Evolutionary conservation across 2,329 filamentous ascomycete species (phyloP), one percentile per base, ranked within the genome.

Genomic region (Zasmidium cellare): DNA sequence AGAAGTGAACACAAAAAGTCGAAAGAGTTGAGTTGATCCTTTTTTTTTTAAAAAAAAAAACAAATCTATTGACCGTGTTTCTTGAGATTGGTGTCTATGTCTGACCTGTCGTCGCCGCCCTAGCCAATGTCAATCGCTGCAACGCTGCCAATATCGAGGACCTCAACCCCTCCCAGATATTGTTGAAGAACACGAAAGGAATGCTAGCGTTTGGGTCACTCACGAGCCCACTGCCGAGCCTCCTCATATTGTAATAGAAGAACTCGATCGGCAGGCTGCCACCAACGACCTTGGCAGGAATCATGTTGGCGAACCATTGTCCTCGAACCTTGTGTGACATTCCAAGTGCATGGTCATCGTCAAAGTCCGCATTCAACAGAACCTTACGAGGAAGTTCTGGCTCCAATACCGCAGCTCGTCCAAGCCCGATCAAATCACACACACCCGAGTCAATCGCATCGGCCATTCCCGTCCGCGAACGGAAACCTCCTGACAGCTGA

Each of bases 401-500:
- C 25, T 79, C 67, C 9, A 82, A 62, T 12, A 77, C 75, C 0
- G 78, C 77, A 0, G 80, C 77, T 28, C 80, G 69, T 0, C 73
- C 80, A 20, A 83, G 71, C 0, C 80, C 80, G 19, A 83, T 73
- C 65, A 83, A 61, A 58, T 84, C 77, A 61, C 80, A 82, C 2
- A 75, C 77, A 0, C 77, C 75, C 11, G 75, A 74, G 3, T 72
- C 57, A 5, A 84, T 66, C 11, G 80, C 81, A 6, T 76, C 72
- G 22, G 79, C 77, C 72, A 83, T 83, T 2, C 78, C 82, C 0
- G 69, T 68, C 2, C 80, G 73, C 0, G 79, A 82, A 1, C 84
- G 79, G 70, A 89, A 87, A 0, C 86, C 87, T 2, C 87, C 86
- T 0, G 84, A 88, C 2, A 89, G 78, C 59, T 71, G 67, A 2